Percentiles rank a stretch among this genome's conserved stretches.
Evolutionary conservation across 164 flowering plant genomes (phyloP).

Genomic region (Vitis riparia): DNA sequence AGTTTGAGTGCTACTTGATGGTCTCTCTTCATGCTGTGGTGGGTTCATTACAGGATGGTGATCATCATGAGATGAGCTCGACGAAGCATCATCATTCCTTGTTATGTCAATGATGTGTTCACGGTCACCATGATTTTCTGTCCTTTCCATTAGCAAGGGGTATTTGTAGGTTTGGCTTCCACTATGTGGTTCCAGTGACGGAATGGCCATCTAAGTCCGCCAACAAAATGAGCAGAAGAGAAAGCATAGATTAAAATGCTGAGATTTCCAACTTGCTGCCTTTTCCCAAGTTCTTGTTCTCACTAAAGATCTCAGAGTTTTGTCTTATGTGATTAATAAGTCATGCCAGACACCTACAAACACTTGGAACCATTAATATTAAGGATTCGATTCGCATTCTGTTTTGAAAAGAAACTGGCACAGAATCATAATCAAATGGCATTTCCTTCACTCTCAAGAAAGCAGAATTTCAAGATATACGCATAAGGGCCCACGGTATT

Average conservation of each 20-base stretch:
- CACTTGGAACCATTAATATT: not conserved
- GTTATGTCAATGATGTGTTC: constrained; percentile 41
- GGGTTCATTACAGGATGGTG: constrained; percentile 9
- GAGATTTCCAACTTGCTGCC: not conserved
- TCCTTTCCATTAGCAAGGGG: constrained; percentile 46
- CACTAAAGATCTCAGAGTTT: not conserved
- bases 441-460: not conserved
- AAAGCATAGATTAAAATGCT: constrained; percentile 15
- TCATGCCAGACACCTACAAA: not conserved
- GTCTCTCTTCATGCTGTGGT: constrained; percentile 15
- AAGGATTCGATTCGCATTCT: not conserved
- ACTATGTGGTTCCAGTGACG: constrained; percentile 10
- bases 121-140: constrained; percentile 13
- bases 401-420: constrained; percentile 4
- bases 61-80: constrained; percentile 14
- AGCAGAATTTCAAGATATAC: not conserved
- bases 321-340: not conserved
- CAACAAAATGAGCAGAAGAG: constrained; percentile 6
- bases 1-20: constrained; percentile 13
- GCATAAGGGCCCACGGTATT: not conserved
- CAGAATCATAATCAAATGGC: not conserved
- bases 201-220: constrained; percentile 19
- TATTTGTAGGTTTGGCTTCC: constrained; percentile 23
- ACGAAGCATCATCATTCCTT: constrained; percentile 25
- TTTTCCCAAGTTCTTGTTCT: not conserved